Base-by-base conservation (phyloP, 2,329 filamentous ascomycete species). In the Curvularia sp. region DNA sequence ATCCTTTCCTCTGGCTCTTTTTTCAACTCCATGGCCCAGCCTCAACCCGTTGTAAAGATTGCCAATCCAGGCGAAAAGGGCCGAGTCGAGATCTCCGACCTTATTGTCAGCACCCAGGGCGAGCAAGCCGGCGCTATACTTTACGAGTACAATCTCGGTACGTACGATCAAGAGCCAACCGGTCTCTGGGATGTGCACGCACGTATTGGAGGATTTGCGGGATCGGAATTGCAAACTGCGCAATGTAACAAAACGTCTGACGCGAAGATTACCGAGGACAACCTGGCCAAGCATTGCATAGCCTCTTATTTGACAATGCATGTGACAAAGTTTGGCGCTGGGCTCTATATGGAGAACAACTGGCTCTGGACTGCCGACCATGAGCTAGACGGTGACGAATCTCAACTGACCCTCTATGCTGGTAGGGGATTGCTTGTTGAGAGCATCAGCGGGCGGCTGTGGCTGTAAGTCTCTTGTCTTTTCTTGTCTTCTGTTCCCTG, bases 331-430 rank as follows among this genome's bases (percentile, higher is more conserved):
- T 78, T 80, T 12, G 83, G 79, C 1, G 87, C 87, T 2, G 71
- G 71, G 0, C 83, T 88, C 39, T 96, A 96, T 77, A 81, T 96
- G 55, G 92, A 96, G 79, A 96, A 97, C 79, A 88, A 85, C 49
- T 97, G 93, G 93, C 88, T 91, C 76, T 97, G 93, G 93, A 89
- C 92, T 28, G 87, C 93, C 0, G 93, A 97, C 25, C 72, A 74
- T 80, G 91, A 96, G 74, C 88, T 97, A 23, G 93, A 97, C 75
- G 83, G 87, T 12, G 64, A 80, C 57, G 74, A 74, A 58, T 72
- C 70, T 1, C 90, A 94, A 76, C 88, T 94, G 77, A 89, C 88
- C 69, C 86, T 97, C 67, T 97, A 90, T 84, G 95, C 91, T 73
- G 93, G 92, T 28, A 89, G 93, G 51, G 93, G 93, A 63, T 82